Evolutionary conservation across 1,284 basidiomycete genomes (phyloP), one percentile per base, ranked within the genome.

Genomic region (Cryptococcus sp.): DNA sequence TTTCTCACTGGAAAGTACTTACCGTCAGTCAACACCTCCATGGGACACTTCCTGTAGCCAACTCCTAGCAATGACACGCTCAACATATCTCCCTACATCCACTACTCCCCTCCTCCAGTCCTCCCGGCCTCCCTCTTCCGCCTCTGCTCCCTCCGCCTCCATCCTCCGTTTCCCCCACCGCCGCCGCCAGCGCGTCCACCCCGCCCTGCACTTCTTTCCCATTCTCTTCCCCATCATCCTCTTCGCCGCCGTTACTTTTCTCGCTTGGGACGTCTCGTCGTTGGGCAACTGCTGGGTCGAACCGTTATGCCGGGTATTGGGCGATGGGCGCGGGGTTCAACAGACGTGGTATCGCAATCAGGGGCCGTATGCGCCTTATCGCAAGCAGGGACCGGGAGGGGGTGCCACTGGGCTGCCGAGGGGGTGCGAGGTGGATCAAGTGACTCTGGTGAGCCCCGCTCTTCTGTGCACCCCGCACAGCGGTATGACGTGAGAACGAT

Each of bases 221-320:
- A 66, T 74, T 50, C 0, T 91, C 84, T 57, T 91, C 86, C 67
- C 87, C 82, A 70, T 95, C 88, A 67, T 86, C 80, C 89, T 92
- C 91, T 63, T 88, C 84, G 50, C 82, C 79, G 12, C 84, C 79
- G 55, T 83, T 79, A 63, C 82, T 84, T 61, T 89, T 85, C 68
- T 89, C 38, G 83, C 81, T 35, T 84, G 85, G 73, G 90, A 91
- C 39, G 83, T 82, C 23, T 82, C 82, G 18, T 63, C 66, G 2
- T 39, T 60, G 4, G 72, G 74, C 1, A 52, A 65, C 12, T 72
- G 71, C 52, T 58, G 61, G 48, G 39, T 71, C n/a, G 33, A 44
- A 36, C 65, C 69, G 24, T 39, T 72, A 15, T 74, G 72, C 56
- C 44, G 56, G 35, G 52, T 62, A 2, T 53, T 74, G 12, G 63